phyloP scores from a whole-genome alignment of 441 rosid species.

The Populus hybrid region DNA sequence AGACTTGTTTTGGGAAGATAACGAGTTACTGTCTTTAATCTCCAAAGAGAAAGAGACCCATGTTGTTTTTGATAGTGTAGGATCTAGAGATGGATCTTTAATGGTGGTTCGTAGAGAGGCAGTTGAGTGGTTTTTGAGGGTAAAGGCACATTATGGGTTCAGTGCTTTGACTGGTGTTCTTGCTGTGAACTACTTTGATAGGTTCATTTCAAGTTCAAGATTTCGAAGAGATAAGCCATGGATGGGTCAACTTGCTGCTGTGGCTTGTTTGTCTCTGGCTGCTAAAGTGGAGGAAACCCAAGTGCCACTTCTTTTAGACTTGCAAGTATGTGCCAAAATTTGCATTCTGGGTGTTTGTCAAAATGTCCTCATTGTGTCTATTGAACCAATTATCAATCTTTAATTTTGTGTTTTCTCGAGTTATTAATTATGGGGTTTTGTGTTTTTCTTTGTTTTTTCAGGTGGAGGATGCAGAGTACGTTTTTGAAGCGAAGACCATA shows the following conservation, averaged over 20 bases:
- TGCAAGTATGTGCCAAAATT: constrained; percentile 43
- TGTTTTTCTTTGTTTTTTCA: constrained; percentile 15
- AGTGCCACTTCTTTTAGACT: constrained; percentile 57
- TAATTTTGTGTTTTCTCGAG: not conserved
- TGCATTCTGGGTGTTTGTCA: constrained; percentile 27
- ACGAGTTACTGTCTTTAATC: constrained; percentile 45
- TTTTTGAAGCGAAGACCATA: constrained; percentile 65
- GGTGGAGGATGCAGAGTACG: constrained; percentile 57
- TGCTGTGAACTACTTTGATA: constrained; percentile 62
- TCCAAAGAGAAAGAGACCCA: constrained; percentile 44
- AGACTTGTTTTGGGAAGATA: constrained; percentile 50
- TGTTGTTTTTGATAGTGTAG: constrained; percentile 17
- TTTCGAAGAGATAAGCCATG: constrained; percentile 55
- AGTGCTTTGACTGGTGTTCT: constrained; percentile 53
- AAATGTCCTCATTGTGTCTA: constrained; percentile 26
- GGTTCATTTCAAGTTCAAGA: constrained; percentile 49
- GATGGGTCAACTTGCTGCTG: constrained; percentile 68
- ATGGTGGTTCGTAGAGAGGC: constrained; percentile 44
- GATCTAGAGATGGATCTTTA: constrained; percentile 22
- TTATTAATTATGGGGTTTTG: constrained; percentile 4
- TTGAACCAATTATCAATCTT: constrained; percentile 14
- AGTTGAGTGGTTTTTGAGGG: constrained; percentile 57
- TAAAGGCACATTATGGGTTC: constrained; percentile 44
- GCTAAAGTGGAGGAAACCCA: constrained; percentile 74
- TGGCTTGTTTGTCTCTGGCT: constrained; percentile 66